phyloP scores from a whole-genome alignment of 768 basidiomycete species.

The Russula lepida region DNA sequence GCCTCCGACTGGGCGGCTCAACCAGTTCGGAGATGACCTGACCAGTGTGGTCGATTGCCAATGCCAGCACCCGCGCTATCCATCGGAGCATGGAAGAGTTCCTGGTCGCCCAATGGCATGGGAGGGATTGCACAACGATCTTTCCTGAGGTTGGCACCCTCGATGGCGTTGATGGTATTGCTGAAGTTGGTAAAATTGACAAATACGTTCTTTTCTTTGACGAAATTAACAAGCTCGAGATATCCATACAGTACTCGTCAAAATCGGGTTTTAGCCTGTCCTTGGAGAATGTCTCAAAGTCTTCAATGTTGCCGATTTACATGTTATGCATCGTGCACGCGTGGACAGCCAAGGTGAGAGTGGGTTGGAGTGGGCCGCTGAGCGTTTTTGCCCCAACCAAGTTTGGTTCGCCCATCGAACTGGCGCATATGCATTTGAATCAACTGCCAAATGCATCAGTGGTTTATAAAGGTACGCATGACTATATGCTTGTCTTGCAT shows the following conservation, averaged over 20 bases:
- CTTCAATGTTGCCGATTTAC: conserved; percentile 91
- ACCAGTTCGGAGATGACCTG: conserved; percentile 5
- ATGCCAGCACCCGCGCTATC: background rate
- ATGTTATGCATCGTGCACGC: conserved; percentile 93
- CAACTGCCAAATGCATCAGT: background rate
- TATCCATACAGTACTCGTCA: conserved; percentile 93
- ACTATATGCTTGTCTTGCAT: conserved; percentile 98
- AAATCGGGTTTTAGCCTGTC: conserved; percentile 90
- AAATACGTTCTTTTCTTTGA: conserved; percentile 94
- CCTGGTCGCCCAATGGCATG: conserved; percentile 22
- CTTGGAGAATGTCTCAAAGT: conserved; percentile 87
- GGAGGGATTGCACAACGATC: conserved; percentile 93
- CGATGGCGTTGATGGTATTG: conserved; percentile 98
- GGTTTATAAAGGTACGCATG: conserved; percentile 38
- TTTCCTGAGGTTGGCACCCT: conserved; percentile 78
- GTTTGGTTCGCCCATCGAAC: conserved; percentile 93
- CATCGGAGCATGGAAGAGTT: conserved; percentile 14
- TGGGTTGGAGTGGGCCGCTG: conserved; percentile 75
- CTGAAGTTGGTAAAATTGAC: conserved; percentile 93
- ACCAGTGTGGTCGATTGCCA: conserved; percentile 5
- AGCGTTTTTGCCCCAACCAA: conserved; percentile 97
- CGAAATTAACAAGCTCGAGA: conserved; percentile 92
- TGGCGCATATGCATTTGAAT: conserved; percentile 26
- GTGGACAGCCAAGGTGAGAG: conserved; percentile 81
- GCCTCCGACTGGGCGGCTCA: conserved; percentile 8